Evolutionary conservation across 768 basidiomycete species (phyloP), one percentile per base, ranked within the genome.

Genomic region (Coprinellus aureogranulatus): DNA sequence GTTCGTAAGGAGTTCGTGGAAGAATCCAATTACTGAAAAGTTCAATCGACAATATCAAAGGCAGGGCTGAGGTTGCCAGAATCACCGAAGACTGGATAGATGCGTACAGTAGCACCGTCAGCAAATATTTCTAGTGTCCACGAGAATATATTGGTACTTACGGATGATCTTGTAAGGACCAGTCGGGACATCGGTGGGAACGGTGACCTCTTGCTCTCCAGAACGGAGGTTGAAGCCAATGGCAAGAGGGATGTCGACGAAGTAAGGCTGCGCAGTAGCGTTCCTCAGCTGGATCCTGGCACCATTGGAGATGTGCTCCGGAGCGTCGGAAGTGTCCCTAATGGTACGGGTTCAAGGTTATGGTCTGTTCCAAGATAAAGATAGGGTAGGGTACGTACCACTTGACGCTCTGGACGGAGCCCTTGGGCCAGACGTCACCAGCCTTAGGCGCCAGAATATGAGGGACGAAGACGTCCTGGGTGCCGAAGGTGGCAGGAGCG

Each of bases 71-170:
- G 76, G 62, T 83, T 78, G 30, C 82, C 82, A 50, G 81, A 83
- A 62, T 84, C 81, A 6, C 82, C 82, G 53, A 82, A 75, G 45
- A 84, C 82, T 82, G 56, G 22, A 53, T 42, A 57, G 44, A 28
- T 25, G 44, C 49, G 37, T 47, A 52, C 12, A 45, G 44, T 45
- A 18, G 4, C 9, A 12, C 9, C 46, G 22, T 46, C 10, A 31
- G 59, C n/a, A 62, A 51, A 45, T 30, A 49, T 22, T 42, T 26
- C 50, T n/a, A 28, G 23, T 54, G 45, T 22, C 11, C 4, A 20
- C 4, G 3, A 27, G 26, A n/a, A 48, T 28, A 31, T 42, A n/a
- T 5, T n/a, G 20, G 8, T 28, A 77, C 79, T 70, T 61, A 81
- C 79, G 68, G 39, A 81, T 75, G 31, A 83, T 60, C 23, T 68